Evolutionary conservation across 352 stramenopile species (phyloP).

Genomic region (Pythium rhizo-oryzae): DNA sequence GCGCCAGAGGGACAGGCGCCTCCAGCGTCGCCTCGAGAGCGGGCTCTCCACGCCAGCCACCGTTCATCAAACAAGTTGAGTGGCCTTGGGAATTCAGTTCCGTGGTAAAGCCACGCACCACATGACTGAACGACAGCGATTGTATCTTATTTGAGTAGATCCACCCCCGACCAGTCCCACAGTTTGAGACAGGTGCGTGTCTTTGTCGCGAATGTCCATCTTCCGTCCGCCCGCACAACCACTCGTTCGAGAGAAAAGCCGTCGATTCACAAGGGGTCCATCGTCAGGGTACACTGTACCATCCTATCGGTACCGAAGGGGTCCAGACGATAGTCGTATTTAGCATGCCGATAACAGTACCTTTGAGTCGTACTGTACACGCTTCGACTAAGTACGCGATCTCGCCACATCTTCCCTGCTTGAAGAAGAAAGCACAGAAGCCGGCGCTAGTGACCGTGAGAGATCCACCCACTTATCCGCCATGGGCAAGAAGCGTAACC

Average conservation of each 20-base stretch:
- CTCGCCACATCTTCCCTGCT: slow-evolving; percentile 3
- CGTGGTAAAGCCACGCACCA: slow-evolving; percentile 24
- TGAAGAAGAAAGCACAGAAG: slow-evolving; percentile 9
- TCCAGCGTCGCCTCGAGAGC: too few species aligned
- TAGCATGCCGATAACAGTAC: background rate
- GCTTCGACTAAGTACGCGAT: slow-evolving; percentile 24
- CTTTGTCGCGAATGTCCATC: slow-evolving; percentile 29
- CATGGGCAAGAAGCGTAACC: slow-evolving; percentile 32
- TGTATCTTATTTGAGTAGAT: slow-evolving; percentile 19
- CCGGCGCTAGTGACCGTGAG: background rate
- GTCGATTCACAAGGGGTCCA: background rate
- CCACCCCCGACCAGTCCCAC: background rate
- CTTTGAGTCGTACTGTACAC: background rate
- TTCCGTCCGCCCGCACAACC: slow-evolving; percentile 6
- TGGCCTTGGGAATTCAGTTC: slow-evolving; percentile 15
- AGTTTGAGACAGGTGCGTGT: slow-evolving; percentile 14
- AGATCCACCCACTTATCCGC: slow-evolving; percentile 5
- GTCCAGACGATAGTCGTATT: slow-evolving; percentile 12
- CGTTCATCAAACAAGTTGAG: background rate
- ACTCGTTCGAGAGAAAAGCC: slow-evolving; percentile 17
- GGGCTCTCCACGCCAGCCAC: too few species aligned
- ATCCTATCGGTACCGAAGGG: background rate
- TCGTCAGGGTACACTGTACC: background rate
- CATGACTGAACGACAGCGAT: slow-evolving; percentile 24
- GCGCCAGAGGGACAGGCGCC: background rate